These are phyloP conservation scores for Neofusicoccum sp. DNA, from an alignment of 2,329 filamentous ascomycete genomes.

Conservation along the genomic window DNA sequence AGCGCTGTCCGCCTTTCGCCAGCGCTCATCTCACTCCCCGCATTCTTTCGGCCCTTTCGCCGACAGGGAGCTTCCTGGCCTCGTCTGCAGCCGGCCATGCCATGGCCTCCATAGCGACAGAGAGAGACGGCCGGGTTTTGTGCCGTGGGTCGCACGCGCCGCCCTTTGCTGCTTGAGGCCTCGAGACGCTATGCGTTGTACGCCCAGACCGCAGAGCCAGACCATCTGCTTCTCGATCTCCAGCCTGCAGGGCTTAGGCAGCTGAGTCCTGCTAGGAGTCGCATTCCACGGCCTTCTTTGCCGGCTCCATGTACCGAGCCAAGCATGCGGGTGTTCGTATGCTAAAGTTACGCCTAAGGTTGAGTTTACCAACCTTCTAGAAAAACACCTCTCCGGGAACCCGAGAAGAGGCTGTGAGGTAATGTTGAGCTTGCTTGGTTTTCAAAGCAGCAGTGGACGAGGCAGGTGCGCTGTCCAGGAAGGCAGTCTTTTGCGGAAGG, in stretches of 20 bases:
- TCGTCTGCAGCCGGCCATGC: not conserved
- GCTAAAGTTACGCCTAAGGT: not conserved
- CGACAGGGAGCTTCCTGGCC: not conserved
- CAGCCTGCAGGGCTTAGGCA: too few relatives aligned
- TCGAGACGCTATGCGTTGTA: not conserved
- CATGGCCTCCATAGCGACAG: too few relatives aligned
- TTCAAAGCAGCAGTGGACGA: too few relatives aligned
- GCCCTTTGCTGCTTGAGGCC: not conserved
- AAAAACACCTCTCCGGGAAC: not conserved
- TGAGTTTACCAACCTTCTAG: not conserved
- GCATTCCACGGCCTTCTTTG: too few relatives aligned
- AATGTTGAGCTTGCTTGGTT: not conserved
- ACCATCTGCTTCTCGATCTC: not conserved
- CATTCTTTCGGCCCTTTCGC: not conserved
- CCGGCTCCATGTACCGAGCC: not conserved
- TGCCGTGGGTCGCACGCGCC: not conserved
- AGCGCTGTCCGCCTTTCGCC: too few relatives aligned
- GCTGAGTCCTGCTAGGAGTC: too few relatives aligned
- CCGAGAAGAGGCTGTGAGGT: too few relatives aligned
- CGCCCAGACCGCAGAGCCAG: not conserved
- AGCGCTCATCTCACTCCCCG: not conserved
- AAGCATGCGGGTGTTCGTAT: not conserved
- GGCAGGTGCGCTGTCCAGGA: too few relatives aligned
- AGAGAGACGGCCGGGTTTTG: not conserved
- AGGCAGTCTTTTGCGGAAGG: too few relatives aligned